A percentile compares a stretch with the other conserved stretches of the same genome.
These are phyloP conservation scores for Leptodontidium sp. DNA, from an alignment of 2,329 filamentous ascomycete species.

Conservation along the genomic window DNA sequence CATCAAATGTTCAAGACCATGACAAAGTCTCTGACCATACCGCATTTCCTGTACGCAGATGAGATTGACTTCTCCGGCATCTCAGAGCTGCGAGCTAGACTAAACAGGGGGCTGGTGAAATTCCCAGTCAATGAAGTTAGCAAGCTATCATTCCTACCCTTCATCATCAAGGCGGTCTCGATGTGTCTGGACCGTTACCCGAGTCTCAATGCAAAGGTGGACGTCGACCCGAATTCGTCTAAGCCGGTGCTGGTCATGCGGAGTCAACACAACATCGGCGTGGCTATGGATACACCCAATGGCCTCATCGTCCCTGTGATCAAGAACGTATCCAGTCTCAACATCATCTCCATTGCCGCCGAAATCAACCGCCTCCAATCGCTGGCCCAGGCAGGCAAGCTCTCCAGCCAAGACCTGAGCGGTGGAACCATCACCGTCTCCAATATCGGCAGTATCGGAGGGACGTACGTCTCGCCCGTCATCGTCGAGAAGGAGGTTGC, in stretches of 20 bases:
- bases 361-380: slow-evolving; percentile 78
- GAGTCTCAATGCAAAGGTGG: slow-evolving; percentile 85
- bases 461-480: slow-evolving; percentile 89
- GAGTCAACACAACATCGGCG: slow-evolving; percentile 89
- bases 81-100: slow-evolving; percentile 72
- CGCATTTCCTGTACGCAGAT: slow-evolving; percentile 95
- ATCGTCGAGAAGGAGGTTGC: slow-evolving; percentile 91
- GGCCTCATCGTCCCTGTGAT: slow-evolving; percentile 93
- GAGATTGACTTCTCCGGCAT: slow-evolving; percentile 84
- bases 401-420: slow-evolving; percentile 76
- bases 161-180: slow-evolving; percentile 95
- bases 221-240: slow-evolving; percentile 58
- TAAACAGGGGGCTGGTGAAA: slow-evolving; percentile 70
- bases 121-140: slow-evolving; percentile 52
- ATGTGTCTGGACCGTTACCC: slow-evolving; percentile 83
- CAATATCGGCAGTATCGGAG: slow-evolving; percentile 95
- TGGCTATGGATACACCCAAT: slow-evolving; percentile 91
- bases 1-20: slow-evolving; percentile 97
- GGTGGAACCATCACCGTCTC: slow-evolving; percentile 95
- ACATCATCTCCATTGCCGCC: slow-evolving; percentile 78
- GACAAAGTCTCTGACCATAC: slow-evolving; percentile 89
- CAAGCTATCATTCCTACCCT: slow-evolving; percentile 89
- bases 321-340: slow-evolving; percentile 80
- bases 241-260: slow-evolving; percentile 83
- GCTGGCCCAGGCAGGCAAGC: slow-evolving; percentile 77